Conservation (phyloP, 257 asterid species). For the Craterostigma plantagineum region DNA sequence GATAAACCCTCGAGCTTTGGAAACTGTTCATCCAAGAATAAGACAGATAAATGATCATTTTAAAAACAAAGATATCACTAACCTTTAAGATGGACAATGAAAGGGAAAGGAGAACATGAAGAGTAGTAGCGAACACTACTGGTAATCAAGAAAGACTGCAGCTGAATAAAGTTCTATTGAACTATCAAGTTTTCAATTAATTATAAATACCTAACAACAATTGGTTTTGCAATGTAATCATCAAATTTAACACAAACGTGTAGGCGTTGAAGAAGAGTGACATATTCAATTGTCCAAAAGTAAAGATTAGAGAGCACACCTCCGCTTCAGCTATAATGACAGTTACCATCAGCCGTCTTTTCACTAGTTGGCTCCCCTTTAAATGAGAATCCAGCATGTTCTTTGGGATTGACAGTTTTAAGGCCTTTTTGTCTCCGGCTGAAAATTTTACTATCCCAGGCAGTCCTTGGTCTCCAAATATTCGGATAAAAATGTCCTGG, state of each 20-base stretch:
- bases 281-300: background rate
- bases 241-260: too few species aligned
- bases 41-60: background rate
- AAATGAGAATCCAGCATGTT: conserved; percentile 81
- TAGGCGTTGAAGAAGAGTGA: too few species aligned
- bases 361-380: conserved; percentile 38
- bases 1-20: conserved; percentile 48
- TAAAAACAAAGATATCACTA: background rate
- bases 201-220: too few species aligned
- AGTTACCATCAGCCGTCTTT: conserved; percentile 43
- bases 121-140: too few species aligned
- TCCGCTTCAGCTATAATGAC: conserved; percentile 71
- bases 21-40: conserved; percentile 24
- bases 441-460: conserved; percentile 53
- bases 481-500: conserved; percentile 65
- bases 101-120: background rate
- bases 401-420: conserved; percentile 66
- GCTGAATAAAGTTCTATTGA: too few species aligned
- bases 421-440: conserved; percentile 55
- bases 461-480: conserved; percentile 29
- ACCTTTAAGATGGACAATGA: background rate
- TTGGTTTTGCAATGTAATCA: background rate
- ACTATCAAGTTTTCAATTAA: too few species aligned
- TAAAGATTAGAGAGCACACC: conserved; percentile 26
- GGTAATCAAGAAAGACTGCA: too few species aligned